These are phyloP conservation scores for Magnolia sinica DNA, from an alignment of 164 flowering plant genomes.

Conservation along the genomic window DNA sequence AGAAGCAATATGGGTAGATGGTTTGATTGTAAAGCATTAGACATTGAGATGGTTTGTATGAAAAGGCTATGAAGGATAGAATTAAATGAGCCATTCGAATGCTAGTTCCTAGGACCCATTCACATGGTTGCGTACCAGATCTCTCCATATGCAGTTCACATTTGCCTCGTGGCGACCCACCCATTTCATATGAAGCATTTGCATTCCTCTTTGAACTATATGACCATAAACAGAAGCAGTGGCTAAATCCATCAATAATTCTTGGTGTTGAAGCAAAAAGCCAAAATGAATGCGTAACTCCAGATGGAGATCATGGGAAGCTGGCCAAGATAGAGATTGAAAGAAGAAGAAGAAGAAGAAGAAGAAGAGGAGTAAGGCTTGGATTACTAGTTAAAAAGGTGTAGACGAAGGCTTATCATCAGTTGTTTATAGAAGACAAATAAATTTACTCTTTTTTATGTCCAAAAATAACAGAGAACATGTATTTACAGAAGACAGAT, in stretches of 20 bases:
- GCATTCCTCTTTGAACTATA: too few species aligned
- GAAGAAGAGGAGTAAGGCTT: neutral
- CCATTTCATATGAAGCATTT: too few species aligned
- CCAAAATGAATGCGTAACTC: too few species aligned
- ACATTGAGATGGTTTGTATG: too few species aligned
- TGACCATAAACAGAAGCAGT: neutral
- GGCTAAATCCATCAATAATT: neutral
- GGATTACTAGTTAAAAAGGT: neutral
- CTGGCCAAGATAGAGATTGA: neutral
- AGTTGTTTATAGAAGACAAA: neutral
- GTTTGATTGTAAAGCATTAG: too few species aligned
- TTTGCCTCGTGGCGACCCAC: too few species aligned
- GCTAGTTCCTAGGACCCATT: too few species aligned
- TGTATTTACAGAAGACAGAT: neutral
- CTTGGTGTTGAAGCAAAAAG: neutral
- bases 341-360: neutral
- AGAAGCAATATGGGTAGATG: too few species aligned
- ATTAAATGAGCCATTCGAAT: too few species aligned
- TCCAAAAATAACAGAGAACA: neutral
- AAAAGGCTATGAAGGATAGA: too few species aligned
- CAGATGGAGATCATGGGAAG: neutral
- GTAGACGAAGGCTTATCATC: neutral
- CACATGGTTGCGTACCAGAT: too few species aligned
- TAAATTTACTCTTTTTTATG: neutral
- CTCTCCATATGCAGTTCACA: too few species aligned